Base-by-base conservation (phyloP, 176 grass and related monocot species). In the Tillandsia leiboldiana region DNA sequence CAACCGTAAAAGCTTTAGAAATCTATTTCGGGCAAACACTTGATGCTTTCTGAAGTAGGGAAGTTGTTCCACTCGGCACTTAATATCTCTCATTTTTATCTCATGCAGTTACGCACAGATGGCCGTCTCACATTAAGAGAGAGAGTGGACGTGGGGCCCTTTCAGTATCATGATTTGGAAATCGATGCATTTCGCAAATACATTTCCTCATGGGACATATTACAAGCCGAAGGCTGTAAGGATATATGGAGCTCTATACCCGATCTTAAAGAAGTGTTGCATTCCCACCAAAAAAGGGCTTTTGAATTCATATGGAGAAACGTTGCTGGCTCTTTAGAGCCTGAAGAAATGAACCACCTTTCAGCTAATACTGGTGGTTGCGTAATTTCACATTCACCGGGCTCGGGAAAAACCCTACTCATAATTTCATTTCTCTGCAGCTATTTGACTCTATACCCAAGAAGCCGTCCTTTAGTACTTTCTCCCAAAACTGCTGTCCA, bases 241-340 rank as follows among this genome's bases (percentile, higher is more conserved):
- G 81, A 74, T 66, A 76, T 96, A 68, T 89, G 92, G 92, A 17
- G 51, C 75, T 83, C 80, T 53, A 89, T 92, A 54, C 51, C 65
- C 12, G 53, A 83, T 77, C 81, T 96, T 51, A 83, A 79, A 69
- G 78, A 75, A 71, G 91, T 85, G 73, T 63, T 92, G 15, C 73
- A 83, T 67, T 50, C 72, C 78, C 92, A 96, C 63, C 88, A 96
- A 56, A 96, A 65, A 83, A 85, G 84, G 71, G 92, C 92, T 4
- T 91, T 96, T 57, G 76, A 96, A 61, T 96, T 96, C 67, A 84
- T 96, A 51, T 96, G 92, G 92, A 89, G 73, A 68, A 96, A 91
- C 53, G 49, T 86, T 54, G 64, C 73, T 2, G 88, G 86, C 17
- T 83, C 88, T 26, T 65, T 86, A 49, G 72, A 89, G n/a, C 70